Percentiles rank a stretch among this genome's conserved stretches.
phyloP scores from a whole-genome alignment of 2,329 filamentous ascomycete species.

The Penicillium griseofulvum region DNA sequence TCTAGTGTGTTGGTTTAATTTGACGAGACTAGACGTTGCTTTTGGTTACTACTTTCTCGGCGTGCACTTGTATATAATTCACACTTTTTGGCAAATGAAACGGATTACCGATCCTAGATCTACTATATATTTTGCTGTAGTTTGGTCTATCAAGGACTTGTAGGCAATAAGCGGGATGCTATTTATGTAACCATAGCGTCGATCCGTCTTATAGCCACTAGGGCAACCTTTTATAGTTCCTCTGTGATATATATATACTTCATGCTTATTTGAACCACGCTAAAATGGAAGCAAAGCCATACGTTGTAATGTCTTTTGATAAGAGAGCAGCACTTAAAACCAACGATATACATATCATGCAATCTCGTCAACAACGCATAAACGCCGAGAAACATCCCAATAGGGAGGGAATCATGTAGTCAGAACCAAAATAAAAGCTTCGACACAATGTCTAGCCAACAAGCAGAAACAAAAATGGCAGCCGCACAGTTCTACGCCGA shows the following conservation, averaged over 20 bases:
- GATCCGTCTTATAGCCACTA: neutral
- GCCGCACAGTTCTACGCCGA: neutral
- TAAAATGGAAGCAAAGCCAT: neutral
- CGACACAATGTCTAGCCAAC: neutral
- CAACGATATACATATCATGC: neutral
- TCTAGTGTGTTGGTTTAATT: constrained; percentile 40
- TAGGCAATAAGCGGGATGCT: neutral
- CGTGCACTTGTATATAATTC: neutral
- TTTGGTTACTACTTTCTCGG: neutral
- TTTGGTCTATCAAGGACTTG: neutral
- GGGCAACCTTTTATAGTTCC: neutral
- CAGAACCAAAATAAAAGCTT: neutral
- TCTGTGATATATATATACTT: neutral
- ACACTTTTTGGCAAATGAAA: neutral
- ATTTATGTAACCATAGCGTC: neutral
- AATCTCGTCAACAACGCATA: neutral
- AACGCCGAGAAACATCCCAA: constrained; percentile 1
- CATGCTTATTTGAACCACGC: neutral
- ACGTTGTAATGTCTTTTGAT: neutral
- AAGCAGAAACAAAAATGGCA: neutral
- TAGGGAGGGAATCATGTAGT: constrained; percentile 3
- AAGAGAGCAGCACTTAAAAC: neutral
- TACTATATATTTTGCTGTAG: neutral
- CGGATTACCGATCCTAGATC: neutral
- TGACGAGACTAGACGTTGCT: neutral